Evolutionary conservation across 495 filamentous ascomycete species (phyloP), one percentile per base, ranked within the genome.

Genomic region (Aspergillus panamensis): DNA sequence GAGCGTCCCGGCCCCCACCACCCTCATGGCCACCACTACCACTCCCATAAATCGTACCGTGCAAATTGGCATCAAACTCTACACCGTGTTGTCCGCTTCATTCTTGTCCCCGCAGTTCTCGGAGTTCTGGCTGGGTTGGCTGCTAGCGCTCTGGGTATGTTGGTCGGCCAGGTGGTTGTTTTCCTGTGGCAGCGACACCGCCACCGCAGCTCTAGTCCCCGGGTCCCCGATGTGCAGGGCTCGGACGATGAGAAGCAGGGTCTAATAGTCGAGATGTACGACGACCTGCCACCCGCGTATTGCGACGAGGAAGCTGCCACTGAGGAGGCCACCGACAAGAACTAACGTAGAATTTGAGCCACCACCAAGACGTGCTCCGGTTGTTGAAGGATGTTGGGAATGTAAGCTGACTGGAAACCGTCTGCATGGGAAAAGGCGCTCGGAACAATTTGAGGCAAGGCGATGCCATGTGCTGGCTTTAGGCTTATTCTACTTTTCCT

Each of bases 71-170:
- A 73, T n/a, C 77, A 68, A 48, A 70, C 76, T 25, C 67, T 78
- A 39, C 76, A 72, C 47, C 72, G 74, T 19, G 62, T 78, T 37
- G 60, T 82, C n/a, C 74, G 77, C 56, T 80, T 81, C 57, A 71
- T 81, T 47, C 51, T 82, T 30, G 64, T 81, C 17, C 76, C 76
- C 9, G 76, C 75, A 19, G 53, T 77, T 12, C 63, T 79, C 8
- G 80, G 80, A 42, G 72, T 81, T 40, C 58, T 78, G 29, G 78
- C 78, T 44, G 80, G 80, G 42, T 62, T 82, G 55, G 69, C 72
- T 6, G 79, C 80, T 39, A 77, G 76, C 53, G 77, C 75, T n/a
- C 63, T 82, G 32, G 80, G 80, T 48, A 82, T 81, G 79, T 61
- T 81, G 35, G 71, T 81, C 16, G 80, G 79, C 40, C 78, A 82